A percentile compares a stretch with the other conserved stretches of the same genome.
Evolutionary conservation across 2,329 filamentous ascomycete genomes (phyloP).

Genomic region (Aspergillus sp.): DNA sequence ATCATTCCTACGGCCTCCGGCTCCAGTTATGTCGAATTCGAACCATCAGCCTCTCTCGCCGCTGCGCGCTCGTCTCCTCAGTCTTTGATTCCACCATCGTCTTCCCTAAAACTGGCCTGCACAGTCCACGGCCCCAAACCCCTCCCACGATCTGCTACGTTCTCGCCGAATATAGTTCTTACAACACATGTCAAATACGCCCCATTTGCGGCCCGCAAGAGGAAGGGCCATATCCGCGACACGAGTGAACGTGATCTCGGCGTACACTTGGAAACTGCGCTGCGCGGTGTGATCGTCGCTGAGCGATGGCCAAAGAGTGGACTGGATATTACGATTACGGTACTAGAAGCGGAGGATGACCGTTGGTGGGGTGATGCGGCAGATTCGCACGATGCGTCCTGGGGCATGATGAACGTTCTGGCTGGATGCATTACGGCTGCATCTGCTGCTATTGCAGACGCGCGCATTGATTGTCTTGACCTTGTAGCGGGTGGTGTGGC

Average conservation of each 20-base stretch:
- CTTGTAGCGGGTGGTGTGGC: slow-evolving; percentile 84
- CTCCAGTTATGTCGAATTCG: slow-evolving; percentile 61
- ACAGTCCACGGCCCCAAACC: slow-evolving; percentile 90
- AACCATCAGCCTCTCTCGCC: slow-evolving; percentile 43
- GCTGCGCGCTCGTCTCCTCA: slow-evolving; percentile 37
- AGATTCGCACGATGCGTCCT: slow-evolving; percentile 54
- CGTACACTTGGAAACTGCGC: slow-evolving; percentile 81
- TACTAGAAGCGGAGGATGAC: slow-evolving; percentile 89
- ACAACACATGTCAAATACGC: slow-evolving; percentile 95
- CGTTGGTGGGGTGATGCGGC: slow-evolving; percentile 55
- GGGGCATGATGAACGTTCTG: slow-evolving; percentile 87
- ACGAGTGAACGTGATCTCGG: slow-evolving; percentile 80
- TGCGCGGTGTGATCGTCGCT: slow-evolving; percentile 82
- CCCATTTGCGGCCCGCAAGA: slow-evolving; percentile 77
- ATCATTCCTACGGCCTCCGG: slow-evolving; percentile 90
- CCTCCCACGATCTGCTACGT: slow-evolving; percentile 79
- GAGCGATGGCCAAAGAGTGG: slow-evolving; percentile 98
- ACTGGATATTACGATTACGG: slow-evolving; percentile 87
- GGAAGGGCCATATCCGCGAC: slow-evolving; percentile 81
- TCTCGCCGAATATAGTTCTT: slow-evolving; percentile 85
- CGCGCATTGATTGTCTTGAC: slow-evolving; percentile 92
- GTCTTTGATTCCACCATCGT: slow-evolving; percentile 48
- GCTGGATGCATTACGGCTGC: slow-evolving; percentile 90
- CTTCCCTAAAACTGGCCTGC: slow-evolving; percentile 83
- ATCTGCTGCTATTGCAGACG: slow-evolving; percentile 85